These are phyloP conservation scores for Drechslerella stenobrocha DNA, from an alignment of 2,329 filamentous ascomycete species.

Conservation along the genomic window DNA sequence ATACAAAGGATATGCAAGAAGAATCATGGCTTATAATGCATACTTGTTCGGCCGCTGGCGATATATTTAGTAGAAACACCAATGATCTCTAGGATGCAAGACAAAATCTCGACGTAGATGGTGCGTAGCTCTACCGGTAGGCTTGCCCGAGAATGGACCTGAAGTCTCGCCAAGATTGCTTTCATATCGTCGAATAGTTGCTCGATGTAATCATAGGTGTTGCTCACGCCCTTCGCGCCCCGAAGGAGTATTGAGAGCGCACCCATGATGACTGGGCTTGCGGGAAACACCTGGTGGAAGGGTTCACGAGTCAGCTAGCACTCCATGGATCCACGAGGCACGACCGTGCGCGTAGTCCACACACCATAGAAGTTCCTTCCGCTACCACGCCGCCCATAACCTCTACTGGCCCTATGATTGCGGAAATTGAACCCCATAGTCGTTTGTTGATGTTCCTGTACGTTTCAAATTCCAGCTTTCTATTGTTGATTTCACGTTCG, in stretches of 20 bases:
- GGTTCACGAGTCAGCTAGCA: too few relatives aligned
- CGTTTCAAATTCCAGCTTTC: constrained; percentile 4
- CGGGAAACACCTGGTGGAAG: constrained; percentile 1
- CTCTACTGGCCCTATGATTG: constrained; percentile 22
- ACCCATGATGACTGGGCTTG: constrained; percentile 14
- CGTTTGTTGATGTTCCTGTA: not conserved
- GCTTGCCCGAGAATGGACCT: not conserved
- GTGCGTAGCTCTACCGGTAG: not conserved
- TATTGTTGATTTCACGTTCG: constrained; percentile 7
- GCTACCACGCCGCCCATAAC: not conserved
- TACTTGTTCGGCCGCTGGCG: constrained; percentile 14
- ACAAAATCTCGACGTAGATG: constrained; percentile 10
- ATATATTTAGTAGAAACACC: constrained; percentile 30
- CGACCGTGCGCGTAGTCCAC: not conserved
- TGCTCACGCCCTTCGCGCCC: constrained; percentile 18
- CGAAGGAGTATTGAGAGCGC: constrained; percentile 4
- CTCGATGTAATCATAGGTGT: constrained; percentile 31
- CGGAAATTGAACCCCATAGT: constrained; percentile 17
- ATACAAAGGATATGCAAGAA: too few relatives aligned
- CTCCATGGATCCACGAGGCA: not conserved
- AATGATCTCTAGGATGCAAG: constrained; percentile 22
- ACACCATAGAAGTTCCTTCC: constrained; percentile 1
- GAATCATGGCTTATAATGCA: too few relatives aligned
- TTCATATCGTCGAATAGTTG: constrained; percentile 15
- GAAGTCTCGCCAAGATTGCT: constrained; percentile 9